These are phyloP conservation scores for Orbilia javanica DNA, from an alignment of 2,329 filamentous ascomycete species.

Conservation along the genomic window DNA sequence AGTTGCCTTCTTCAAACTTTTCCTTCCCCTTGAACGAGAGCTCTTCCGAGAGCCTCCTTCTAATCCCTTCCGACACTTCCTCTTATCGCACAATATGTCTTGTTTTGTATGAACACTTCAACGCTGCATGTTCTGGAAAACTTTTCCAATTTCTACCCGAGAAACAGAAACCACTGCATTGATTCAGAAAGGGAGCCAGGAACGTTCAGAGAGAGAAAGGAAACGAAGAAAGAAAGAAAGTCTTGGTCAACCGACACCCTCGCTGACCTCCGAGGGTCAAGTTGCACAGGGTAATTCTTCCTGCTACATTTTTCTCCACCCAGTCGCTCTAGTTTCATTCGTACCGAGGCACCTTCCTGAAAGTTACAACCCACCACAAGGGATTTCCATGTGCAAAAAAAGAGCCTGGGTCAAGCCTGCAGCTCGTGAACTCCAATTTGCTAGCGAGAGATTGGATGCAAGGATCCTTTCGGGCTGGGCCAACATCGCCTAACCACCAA, in stretches of 20 bases:
- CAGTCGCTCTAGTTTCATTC: background rate
- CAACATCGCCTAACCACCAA: slow-evolving; percentile 29
- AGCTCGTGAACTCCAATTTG: slow-evolving; percentile 33
- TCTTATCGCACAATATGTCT: slow-evolving; percentile 8
- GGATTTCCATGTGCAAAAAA: slow-evolving; percentile 50
- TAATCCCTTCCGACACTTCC: background rate
- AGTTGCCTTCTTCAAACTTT: slow-evolving; percentile 27
- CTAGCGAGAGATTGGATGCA: slow-evolving; percentile 36
- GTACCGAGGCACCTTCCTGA: slow-evolving; percentile 49
- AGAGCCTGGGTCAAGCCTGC: slow-evolving; percentile 30
- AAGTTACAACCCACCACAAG: slow-evolving; percentile 15
- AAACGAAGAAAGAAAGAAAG: background rate
- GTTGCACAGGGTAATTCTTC: slow-evolving; percentile 32
- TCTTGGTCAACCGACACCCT: background rate
- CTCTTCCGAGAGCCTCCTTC: slow-evolving; percentile 11
- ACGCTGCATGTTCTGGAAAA: slow-evolving; percentile 8
- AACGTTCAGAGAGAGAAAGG: no score
- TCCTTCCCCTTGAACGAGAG: slow-evolving; percentile 24
- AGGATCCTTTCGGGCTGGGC: background rate
- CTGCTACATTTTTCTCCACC: slow-evolving; percentile 39
- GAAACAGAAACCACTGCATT: slow-evolving; percentile 5
- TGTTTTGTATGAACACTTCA: background rate
- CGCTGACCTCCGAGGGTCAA: slow-evolving; percentile 33
- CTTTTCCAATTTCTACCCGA: background rate
- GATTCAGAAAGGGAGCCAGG: background rate